Evolutionary conservation across 1,139 yeast species (phyloP).

Genomic region (Pichia sp.): DNA sequence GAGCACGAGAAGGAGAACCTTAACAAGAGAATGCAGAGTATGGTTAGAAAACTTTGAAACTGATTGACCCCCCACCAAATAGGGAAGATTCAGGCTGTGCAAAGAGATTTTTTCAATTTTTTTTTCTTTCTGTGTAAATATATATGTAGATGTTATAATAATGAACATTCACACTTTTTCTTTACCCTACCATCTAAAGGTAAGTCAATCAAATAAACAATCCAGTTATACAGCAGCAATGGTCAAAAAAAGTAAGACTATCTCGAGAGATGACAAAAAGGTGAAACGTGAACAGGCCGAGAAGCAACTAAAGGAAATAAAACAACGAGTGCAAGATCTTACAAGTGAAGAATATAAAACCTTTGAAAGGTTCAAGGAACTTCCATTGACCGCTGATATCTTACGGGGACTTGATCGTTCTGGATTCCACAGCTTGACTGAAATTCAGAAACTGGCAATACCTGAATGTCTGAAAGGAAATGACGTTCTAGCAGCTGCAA

Average conservation of each 20-base stretch:
- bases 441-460: constrained; percentile 77
- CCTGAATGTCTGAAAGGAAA: constrained; percentile 73
- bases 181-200: no score
- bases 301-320: constrained; percentile 43
- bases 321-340: constrained; percentile 46
- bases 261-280: constrained; percentile 40
- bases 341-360: constrained; percentile 36
- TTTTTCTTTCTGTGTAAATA: not conserved
- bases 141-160: not conserved
- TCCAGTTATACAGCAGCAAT: constrained; percentile 33
- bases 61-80: not conserved
- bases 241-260: constrained; percentile 33
- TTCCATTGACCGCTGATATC: constrained; percentile 70
- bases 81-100: constrained; percentile 1
- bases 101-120: not conserved
- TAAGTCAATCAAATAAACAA: no score
- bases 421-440: constrained; percentile 72
- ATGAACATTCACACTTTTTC: not conserved
- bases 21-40: constrained; percentile 24
- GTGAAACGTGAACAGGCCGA: constrained; percentile 40
- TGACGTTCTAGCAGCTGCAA: constrained; percentile 89
- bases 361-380: constrained; percentile 41
- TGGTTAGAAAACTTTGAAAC: constrained; percentile 18
- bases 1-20: constrained; percentile 32
- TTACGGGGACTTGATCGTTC: constrained; percentile 69